Base-by-base conservation (phyloP, 805 yeast species). In the Sugiyamaella americana region DNA sequence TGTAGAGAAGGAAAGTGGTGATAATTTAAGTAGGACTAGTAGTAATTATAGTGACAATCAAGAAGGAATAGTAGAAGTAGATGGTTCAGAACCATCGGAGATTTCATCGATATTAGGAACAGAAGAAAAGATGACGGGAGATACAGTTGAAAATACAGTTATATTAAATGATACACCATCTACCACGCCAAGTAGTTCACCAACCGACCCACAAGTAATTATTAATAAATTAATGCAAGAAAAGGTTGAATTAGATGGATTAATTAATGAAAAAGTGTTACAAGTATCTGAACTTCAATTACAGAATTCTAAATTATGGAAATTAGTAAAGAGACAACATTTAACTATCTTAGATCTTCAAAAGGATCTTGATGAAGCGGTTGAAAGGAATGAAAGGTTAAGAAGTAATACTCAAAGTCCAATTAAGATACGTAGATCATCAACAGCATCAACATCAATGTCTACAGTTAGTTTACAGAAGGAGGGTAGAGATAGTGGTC, bases 231-330 rank as follows among this genome's bases (percentile, higher is more conserved):
- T 35, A 11, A 10, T 35, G 17, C 5, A 11, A 35, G 37, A 35
- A 11, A 35, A 47, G 37, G 2, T 22, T n/a, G 47, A 49, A 24
- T 49, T 52, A 22, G 44, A 49, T 34, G 13, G 13, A 13, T 34
- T 53, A 22, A 34, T 54, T 23, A 43, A 52, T 22, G 56, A 55
- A 17, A 48, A 53, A 39, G 41, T 47, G 20, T 23, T 47, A 8
- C 54, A 52, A 43, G 37, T 55, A 19, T 38, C 54, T 5, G 53
- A 52, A 41, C 36, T 52, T 21, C 51, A 48, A 43, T 32, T 42
- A 29, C 58, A 56, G 45, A 56, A 55, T 39, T 37, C 55, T 4
- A 57, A 56, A 44, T 51, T 56, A 29, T 55, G 59, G 59, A 30
- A 48, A 36, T 40, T 55, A 39, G 57, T 55, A 37, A 50, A 50